Conservation (phyloP, 1,284 basidiomycete species). For the Apiotrichum veenhuisii region DNA sequence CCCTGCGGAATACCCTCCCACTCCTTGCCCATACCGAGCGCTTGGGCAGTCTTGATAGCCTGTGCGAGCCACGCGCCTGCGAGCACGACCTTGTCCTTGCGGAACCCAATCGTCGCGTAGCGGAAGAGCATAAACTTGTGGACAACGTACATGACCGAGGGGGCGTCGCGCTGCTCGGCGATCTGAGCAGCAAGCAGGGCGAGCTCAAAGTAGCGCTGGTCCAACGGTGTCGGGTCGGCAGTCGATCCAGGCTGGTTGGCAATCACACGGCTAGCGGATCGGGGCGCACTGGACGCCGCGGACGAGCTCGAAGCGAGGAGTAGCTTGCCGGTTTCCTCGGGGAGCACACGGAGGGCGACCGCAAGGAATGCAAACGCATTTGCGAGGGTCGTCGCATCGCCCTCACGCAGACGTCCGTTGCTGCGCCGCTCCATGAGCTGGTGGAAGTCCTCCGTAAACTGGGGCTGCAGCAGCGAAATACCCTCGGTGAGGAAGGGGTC, state of each 20-base stretch:
- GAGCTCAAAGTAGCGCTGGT: slow-evolving; percentile 45
- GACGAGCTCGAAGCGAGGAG: slow-evolving; percentile 31
- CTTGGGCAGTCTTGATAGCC: slow-evolving; percentile 43
- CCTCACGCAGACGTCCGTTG: slow-evolving; percentile 23
- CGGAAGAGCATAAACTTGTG: slow-evolving; percentile 41
- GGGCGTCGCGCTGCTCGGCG: slow-evolving; percentile 37
- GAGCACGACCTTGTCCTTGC: slow-evolving; percentile 25
- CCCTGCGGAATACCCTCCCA: slow-evolving; percentile 41
- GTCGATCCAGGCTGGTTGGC: slow-evolving; percentile 18
- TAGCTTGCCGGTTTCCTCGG: slow-evolving; percentile 41
- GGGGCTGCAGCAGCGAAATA: slow-evolving; percentile 40
- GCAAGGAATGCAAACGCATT: slow-evolving; percentile 40
- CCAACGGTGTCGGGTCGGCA: slow-evolving; percentile 36
- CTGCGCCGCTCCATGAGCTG: slow-evolving; percentile 29
- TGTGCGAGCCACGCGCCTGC: slow-evolving; percentile 39
- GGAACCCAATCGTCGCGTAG: slow-evolving; percentile 32
- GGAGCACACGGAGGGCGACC: slow-evolving; percentile 34
- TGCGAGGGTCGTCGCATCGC: slow-evolving; percentile 45
- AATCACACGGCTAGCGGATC: slow-evolving; percentile 21
- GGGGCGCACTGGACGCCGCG: slow-evolving; percentile 14
- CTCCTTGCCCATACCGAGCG: slow-evolving; percentile 42
- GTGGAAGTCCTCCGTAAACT: slow-evolving; percentile 36
- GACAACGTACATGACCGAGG: slow-evolving; percentile 43
- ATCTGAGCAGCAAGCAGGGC: slow-evolving; percentile 34
- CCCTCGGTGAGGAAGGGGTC: slow-evolving; percentile 46